A percentile compares a stretch with the other conserved stretches of the same genome.
phyloP scores from a whole-genome alignment of 2,329 filamentous ascomycete species.

The Penicillium sp. region DNA sequence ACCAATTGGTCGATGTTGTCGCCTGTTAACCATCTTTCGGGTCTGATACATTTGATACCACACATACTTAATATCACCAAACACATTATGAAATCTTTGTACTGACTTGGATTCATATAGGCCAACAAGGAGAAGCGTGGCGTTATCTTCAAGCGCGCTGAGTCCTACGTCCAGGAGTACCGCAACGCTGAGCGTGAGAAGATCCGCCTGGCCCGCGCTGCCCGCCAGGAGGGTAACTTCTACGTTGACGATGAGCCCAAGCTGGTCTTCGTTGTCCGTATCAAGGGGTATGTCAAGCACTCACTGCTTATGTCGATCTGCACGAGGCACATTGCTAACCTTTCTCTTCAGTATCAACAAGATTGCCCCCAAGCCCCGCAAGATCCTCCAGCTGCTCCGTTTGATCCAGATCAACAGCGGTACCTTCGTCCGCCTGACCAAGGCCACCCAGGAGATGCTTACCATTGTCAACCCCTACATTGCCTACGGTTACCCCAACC shows the following conservation, averaged over 20 bases:
- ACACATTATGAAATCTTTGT: conserved; percentile 11
- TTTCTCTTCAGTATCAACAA: conserved; percentile 86
- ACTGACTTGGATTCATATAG: conserved; percentile 52
- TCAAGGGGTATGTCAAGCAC: conserved; percentile 77
- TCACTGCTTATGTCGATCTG: not conserved
- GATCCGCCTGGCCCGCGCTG: conserved; percentile 84
- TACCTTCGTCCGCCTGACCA: conserved; percentile 96
- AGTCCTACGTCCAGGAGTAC: conserved; percentile 99
- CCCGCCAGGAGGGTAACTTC: conserved; percentile 90
- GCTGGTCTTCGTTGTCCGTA: conserved; percentile 96
- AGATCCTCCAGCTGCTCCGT: conserved; percentile 99
- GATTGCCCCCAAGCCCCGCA: conserved; percentile 99
- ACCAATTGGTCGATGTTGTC: conserved; percentile 91
- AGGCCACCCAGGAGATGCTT: conserved; percentile 96
- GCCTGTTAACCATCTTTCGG: conserved; percentile 60
- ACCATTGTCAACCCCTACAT: conserved; percentile 99
- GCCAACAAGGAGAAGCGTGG: conserved; percentile 98
- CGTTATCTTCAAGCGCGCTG: conserved; percentile 99
- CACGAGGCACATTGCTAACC: conserved; percentile 7
- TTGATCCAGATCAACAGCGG: conserved; percentile 99
- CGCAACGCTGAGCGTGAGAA: conserved; percentile 98
- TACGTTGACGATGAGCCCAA: conserved; percentile 94
- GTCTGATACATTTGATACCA: conserved; percentile 66
- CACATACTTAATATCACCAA: conserved; percentile 12
- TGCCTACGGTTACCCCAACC: conserved; percentile 98